These are phyloP conservation scores for Asterionellopsis glacialis DNA, from an alignment of 108 stramenopile genomes.

Conservation along the genomic window DNA sequence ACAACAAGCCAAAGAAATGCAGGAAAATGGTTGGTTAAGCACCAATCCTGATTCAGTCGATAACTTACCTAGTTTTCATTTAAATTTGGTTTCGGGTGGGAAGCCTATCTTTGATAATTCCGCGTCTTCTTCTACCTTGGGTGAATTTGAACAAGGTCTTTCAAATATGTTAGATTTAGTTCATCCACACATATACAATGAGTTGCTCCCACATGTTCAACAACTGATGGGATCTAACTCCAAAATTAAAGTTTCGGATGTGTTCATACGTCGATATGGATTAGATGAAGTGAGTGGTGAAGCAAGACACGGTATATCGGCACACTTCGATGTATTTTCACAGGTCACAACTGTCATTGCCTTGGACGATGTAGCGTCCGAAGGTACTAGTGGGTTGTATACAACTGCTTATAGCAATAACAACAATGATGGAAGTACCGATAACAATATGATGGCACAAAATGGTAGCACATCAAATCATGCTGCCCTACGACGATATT, in stretches of 20 bases:
- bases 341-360: slow-evolving; percentile 59
- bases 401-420: slow-evolving; percentile 16
- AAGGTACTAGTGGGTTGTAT: slow-evolving; percentile 57
- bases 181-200: slow-evolving; percentile 41
- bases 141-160: slow-evolving; percentile 30
- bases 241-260: slow-evolving; percentile 50
- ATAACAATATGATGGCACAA: not conserved
- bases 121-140: not conserved
- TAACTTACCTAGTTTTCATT: slow-evolving; percentile 65
- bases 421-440: not conserved
- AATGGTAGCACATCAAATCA: slow-evolving; percentile 32
- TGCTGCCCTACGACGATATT: slow-evolving; percentile 50
- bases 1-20: slow-evolving; percentile 18
- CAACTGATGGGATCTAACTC: slow-evolving; percentile 17
- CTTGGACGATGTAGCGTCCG: slow-evolving; percentile 57
- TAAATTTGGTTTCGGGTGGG: slow-evolving; percentile 60
- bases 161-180: slow-evolving; percentile 32
- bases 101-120: slow-evolving; percentile 31
- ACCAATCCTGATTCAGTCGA: slow-evolving; percentile 74
- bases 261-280: slow-evolving; percentile 72
- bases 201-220: slow-evolving; percentile 37
- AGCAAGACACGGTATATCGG: slow-evolving; percentile 44
- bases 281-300: slow-evolving; percentile 15
- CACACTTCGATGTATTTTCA: slow-evolving; percentile 69
- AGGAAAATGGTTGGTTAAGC: slow-evolving; percentile 45